phyloP scores from a whole-genome alignment of 805 yeast species.

The Ogataea ganodermae region DNA sequence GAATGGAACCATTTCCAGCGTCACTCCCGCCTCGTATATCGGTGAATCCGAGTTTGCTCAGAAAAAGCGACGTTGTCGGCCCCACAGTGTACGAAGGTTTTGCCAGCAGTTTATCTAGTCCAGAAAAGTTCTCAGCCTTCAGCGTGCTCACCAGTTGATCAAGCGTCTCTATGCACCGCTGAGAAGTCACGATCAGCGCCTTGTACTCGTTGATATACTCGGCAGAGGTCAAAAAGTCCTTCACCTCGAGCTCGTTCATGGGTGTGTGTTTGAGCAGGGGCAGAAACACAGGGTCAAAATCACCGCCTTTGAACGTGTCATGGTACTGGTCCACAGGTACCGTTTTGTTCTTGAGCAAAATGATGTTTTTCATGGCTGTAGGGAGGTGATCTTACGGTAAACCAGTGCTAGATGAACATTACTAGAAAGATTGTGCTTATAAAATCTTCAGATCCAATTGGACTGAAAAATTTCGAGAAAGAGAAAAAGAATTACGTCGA shows the following conservation, averaged over 20 bases:
- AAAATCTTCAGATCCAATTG: constrained; percentile 6
- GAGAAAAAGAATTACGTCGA: constrained; percentile 8
- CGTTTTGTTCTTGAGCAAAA: constrained; percentile 73
- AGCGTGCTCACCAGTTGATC: constrained; percentile 43
- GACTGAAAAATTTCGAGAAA: background rate
- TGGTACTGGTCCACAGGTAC: constrained; percentile 69
- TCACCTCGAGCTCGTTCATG: constrained; percentile 47
- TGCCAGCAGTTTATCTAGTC: constrained; percentile 35
- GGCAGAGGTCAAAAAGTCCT: constrained; percentile 43
- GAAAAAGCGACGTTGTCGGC: constrained; percentile 73
- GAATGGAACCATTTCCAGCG: constrained; percentile 78
- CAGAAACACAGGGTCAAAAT: constrained; percentile 54
- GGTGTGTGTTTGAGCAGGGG: constrained; percentile 75
- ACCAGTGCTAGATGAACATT: too few relatives aligned
- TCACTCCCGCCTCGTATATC: constrained; percentile 69
- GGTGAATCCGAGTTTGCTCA: constrained; percentile 62
- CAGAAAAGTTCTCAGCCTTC: constrained; percentile 13
- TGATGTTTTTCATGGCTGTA: constrained; percentile 31
- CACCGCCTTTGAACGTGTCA: constrained; percentile 38
- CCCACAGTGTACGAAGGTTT: constrained; percentile 86
- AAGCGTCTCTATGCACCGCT: constrained; percentile 85
- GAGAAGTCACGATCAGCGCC: constrained; percentile 80
- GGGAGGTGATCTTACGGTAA: background rate
- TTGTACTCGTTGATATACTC: constrained; percentile 44
- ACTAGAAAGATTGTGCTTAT: background rate